Evolutionary conservation across 2,329 filamentous ascomycete genomes (phyloP).

Genomic region (Fragosphaeria purpurea): DNA sequence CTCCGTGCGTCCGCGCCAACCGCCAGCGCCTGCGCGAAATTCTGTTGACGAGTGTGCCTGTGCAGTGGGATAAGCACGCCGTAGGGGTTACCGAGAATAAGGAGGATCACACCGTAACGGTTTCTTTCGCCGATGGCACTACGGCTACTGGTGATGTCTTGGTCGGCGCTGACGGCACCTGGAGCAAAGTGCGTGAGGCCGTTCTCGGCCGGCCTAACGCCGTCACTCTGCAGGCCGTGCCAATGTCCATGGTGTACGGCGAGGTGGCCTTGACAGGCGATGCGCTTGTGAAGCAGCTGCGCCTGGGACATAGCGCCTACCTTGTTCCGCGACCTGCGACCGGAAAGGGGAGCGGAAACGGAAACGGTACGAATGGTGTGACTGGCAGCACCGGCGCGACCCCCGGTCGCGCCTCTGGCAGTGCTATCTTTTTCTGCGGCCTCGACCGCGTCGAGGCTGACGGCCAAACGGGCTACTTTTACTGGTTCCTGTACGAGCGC

Average conservation of each 20-base stretch:
- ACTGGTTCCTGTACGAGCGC: conserved; percentile 18
- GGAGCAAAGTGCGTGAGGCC: conserved; percentile 24
- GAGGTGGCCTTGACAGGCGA: conserved; percentile 17
- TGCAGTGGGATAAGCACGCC: conserved; percentile 30
- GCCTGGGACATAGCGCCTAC: conserved; percentile 22
- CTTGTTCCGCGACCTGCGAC: conserved; percentile 3
- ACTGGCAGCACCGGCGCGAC: too few relatives aligned
- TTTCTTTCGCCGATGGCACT: conserved; percentile 33
- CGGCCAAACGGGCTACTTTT: conserved; percentile 17
- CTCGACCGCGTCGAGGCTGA: conserved; percentile 15
- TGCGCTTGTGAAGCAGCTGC: conserved; percentile 21
- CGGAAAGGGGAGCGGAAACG: too few relatives aligned
- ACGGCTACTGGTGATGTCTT: conserved; percentile 32
- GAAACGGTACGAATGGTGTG: too few relatives aligned
- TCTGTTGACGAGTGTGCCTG: conserved; percentile 17
- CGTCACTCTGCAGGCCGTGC: conserved; percentile 18
- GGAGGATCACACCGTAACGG: conserved; percentile 22
- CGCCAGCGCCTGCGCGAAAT: conserved; percentile 19
- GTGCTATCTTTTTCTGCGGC: conserved; percentile 15
- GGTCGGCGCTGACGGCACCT: conserved; percentile 36
- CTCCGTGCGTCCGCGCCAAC: conserved; percentile 22
- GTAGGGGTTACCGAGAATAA: conserved; percentile 24
- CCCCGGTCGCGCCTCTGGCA: conserved; percentile 2
- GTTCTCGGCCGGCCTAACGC: conserved; percentile 16
- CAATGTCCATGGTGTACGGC: conserved; percentile 20